Base-by-base conservation (phyloP, 257 asterid genomes). In the Linderniella brevidens region DNA sequence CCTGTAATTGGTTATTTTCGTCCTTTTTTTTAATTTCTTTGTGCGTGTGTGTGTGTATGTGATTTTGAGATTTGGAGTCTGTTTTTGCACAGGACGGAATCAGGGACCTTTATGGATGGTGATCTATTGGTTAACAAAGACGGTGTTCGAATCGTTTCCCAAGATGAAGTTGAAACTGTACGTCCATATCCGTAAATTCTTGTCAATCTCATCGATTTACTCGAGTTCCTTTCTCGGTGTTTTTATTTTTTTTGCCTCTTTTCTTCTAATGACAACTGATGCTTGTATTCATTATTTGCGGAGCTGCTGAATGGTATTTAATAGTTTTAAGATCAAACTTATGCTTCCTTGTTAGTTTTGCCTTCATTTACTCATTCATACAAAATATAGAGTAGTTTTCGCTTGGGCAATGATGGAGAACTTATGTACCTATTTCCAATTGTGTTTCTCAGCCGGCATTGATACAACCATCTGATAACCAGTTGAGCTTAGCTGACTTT, bases 101-200 rank as follows among this genome's bases (percentile, higher is more conserved):
- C 99, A 20, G 99, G 99, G 53, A 90, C 99, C 25, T 90, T 90
- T 56, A 90, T 69, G 82, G 86, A 81, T 74, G 99, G 96, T 15
- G 96, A 90, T 75, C 85, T 90, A 58, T 69, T 85, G 71, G 99
- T 90, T 57, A 90, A 85, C 66, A 69, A 75, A 59, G 84, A 90
- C 49, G 96, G 99, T 9, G 93, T 90, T 61, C 78, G 96, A 55
- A 66, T 90, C 60, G 88, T 82, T 25, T 69, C 96, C 12, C 71
- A 77, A 44, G 63, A 55, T 58, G 81, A 79, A 79, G 74, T 68
- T 53, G 93, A 76, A 64, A 63, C 79, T 58, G 99, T 90, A 71
- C 40, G 79, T 20, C 38, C 32, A 15, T 35, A 48, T n/a, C n/a
- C n/a, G n/a, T 4, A 8, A 8, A 20, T 40, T 40, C 1, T 55